Percentiles rank a stretch among this genome's conserved stretches.
These are phyloP conservation scores for Andrographis paniculata DNA, from an alignment of 305 asterid species.

Conservation along the genomic window DNA sequence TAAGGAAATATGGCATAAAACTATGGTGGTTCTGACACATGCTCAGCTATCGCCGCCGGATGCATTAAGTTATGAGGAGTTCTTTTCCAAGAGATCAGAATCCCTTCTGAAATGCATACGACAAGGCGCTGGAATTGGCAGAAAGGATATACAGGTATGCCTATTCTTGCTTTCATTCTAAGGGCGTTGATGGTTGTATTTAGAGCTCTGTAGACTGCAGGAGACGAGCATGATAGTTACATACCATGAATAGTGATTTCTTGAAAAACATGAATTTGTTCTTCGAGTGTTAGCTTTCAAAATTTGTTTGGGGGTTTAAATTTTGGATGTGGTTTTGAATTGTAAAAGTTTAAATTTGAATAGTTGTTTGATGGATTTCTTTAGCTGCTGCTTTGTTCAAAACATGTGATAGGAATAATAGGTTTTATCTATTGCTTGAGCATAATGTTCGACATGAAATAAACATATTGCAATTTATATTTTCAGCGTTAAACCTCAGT, in stretches of 20 bases:
- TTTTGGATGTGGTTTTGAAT: no score
- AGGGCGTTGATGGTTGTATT: no score
- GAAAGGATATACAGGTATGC: constrained; percentile 50
- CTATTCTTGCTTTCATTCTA: neutral
- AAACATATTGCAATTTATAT: neutral
- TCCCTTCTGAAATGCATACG: constrained; percentile 73
- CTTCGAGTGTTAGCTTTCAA: no score
- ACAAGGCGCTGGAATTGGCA: constrained; percentile 58
- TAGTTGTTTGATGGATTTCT: no score
- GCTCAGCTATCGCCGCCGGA: constrained; percentile 99
- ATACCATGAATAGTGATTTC: neutral
- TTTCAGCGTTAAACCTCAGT: neutral
- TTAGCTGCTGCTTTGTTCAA: no score
- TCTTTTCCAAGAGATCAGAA: constrained; percentile 72
- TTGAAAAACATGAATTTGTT: neutral
- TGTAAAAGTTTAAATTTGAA: no score
- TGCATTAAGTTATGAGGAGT: constrained; percentile 81
- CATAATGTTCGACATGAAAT: no score
- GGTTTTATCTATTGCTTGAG: no score
- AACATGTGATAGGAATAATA: no score
- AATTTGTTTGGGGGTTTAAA: no score
- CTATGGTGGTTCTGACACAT: constrained; percentile 80
- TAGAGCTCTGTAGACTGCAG: no score
- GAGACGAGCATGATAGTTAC: no score
- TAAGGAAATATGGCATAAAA: constrained; percentile 76